Percentiles rank a stretch among this genome's conserved stretches.
Conservation (phyloP, 2,329 filamentous ascomycete genomes). For the Nemania sp. region DNA sequence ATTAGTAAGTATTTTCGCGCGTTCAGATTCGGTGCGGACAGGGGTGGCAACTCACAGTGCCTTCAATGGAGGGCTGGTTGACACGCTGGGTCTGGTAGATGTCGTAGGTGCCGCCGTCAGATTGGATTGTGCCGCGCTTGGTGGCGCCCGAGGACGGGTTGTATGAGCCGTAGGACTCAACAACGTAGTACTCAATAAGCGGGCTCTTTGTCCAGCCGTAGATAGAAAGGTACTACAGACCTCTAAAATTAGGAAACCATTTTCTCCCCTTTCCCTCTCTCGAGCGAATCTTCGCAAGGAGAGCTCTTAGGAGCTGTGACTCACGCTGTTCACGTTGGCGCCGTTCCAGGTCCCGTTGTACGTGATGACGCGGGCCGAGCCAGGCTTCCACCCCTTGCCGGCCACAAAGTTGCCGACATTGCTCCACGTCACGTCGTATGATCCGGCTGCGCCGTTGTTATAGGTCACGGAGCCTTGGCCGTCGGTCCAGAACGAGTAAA, state of each 20-base stretch:
- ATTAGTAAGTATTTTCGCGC: constrained; percentile 8
- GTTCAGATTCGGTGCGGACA: neutral
- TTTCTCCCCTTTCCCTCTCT: neutral
- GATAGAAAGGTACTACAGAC: constrained; percentile 54
- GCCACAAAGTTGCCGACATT: constrained; percentile 63
- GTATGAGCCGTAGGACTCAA: constrained; percentile 53
- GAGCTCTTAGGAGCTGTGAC: neutral
- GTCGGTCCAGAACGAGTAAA: constrained; percentile 72
- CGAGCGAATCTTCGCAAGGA: neutral
- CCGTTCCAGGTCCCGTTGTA: constrained; percentile 53
- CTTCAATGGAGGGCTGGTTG: constrained; percentile 60
- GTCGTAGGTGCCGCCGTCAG: constrained; percentile 53
- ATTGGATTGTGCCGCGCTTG: constrained; percentile 49
- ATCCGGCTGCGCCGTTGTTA: constrained; percentile 65
- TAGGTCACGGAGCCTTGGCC: constrained; percentile 65
- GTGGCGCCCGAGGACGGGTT: constrained; percentile 50
- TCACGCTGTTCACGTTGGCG: constrained; percentile 52
- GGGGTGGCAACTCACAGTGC: constrained; percentile 48
- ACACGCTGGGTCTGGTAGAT: constrained; percentile 53
- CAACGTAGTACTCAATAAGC: constrained; percentile 56
- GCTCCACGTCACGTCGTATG: constrained; percentile 64
- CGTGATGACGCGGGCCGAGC: constrained; percentile 46
- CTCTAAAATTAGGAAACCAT: neutral
- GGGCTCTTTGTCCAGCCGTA: constrained; percentile 56
- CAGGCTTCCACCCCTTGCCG: constrained; percentile 64